Evolutionary conservation across 1,284 basidiomycete species (phyloP).

Genomic region (Boletellus deceptivus): DNA sequence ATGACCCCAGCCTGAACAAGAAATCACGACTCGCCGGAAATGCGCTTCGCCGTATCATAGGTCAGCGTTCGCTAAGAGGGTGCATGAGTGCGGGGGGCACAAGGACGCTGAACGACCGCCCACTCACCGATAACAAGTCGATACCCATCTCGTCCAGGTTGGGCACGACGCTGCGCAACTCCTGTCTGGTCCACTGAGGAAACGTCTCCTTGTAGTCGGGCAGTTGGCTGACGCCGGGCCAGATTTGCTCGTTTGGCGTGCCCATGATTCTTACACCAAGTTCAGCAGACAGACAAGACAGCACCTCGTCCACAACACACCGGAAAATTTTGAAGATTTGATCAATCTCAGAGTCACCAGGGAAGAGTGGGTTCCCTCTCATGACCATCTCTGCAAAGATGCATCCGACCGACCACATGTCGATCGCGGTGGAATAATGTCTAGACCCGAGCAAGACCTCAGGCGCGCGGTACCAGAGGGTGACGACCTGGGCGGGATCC

Average conservation of each 20-base stretch:
- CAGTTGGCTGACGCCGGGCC: constrained; percentile 88
- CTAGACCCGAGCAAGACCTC: constrained; percentile 95
- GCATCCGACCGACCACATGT: constrained; percentile 98
- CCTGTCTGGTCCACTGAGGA: constrained; percentile 86
- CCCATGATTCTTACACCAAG: constrained; percentile 70
- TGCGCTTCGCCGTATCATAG: constrained; percentile 93
- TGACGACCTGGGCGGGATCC: constrained; percentile 74
- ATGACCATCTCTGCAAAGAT: constrained; percentile 94
- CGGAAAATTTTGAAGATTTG: constrained; percentile 99
- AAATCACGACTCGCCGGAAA: constrained; percentile 65
- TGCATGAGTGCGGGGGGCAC: constrained; percentile 6
- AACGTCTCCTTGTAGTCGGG: constrained; percentile 98
- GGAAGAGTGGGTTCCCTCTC: constrained; percentile 88
- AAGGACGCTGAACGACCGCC: background rate
- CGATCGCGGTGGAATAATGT: constrained; percentile 95
- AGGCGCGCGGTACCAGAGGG: constrained; percentile 97
- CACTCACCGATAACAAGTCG: constrained; percentile 72
- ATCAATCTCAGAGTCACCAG: constrained; percentile 98
- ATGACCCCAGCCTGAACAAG: constrained; percentile 4
- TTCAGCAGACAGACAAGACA: constrained; percentile 4
- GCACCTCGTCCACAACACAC: constrained; percentile 42
- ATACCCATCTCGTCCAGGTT: constrained; percentile 70
- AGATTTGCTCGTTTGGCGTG: constrained; percentile 89
- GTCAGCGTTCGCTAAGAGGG: constrained; percentile 67
- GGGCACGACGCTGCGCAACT: constrained; percentile 65